Conservation (phyloP, 2,329 filamentous ascomycete genomes). For the Alternaria atra region DNA sequence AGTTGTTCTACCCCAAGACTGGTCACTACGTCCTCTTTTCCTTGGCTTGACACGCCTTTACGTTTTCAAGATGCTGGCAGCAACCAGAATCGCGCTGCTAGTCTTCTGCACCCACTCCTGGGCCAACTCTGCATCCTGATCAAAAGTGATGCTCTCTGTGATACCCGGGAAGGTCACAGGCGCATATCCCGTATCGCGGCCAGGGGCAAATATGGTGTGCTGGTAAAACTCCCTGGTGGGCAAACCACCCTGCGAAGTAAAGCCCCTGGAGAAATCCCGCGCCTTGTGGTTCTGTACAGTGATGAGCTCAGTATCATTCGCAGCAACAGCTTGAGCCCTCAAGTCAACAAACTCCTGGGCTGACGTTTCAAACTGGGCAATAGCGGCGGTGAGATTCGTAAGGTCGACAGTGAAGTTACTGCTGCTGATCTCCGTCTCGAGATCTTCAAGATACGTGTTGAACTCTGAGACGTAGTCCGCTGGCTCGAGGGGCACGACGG, state of each 20-base stretch:
- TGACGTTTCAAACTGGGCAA: slow-evolving; percentile 47
- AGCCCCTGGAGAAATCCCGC: slow-evolving; percentile 57
- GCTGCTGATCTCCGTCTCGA: slow-evolving; percentile 43
- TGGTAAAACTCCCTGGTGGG: slow-evolving; percentile 57
- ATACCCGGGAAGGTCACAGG: slow-evolving; percentile 51
- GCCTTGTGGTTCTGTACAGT: slow-evolving; percentile 56
- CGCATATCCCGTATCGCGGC: slow-evolving; percentile 53
- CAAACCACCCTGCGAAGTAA: slow-evolving; percentile 57
- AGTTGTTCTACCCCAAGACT: not conserved
- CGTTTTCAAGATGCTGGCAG: slow-evolving; percentile 46
- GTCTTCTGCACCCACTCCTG: slow-evolving; percentile 50
- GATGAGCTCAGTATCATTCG: slow-evolving; percentile 41
- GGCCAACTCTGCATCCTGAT: slow-evolving; percentile 39
- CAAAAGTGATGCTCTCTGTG: slow-evolving; percentile 50
- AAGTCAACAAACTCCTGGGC: slow-evolving; percentile 42
- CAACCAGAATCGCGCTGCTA: slow-evolving; percentile 41
- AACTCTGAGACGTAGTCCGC: slow-evolving; percentile 52
- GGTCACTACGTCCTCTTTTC: no score
- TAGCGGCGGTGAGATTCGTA: slow-evolving; percentile 44
- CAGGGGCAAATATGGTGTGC: slow-evolving; percentile 59
- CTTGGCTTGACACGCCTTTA: slow-evolving; percentile 9
- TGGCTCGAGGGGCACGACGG: slow-evolving; percentile 52
- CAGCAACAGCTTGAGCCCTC: slow-evolving; percentile 38
- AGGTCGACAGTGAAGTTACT: slow-evolving; percentile 45
- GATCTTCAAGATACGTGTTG: slow-evolving; percentile 46